Conservation (phyloP, 306 rosid species). For the Malus domestica region DNA sequence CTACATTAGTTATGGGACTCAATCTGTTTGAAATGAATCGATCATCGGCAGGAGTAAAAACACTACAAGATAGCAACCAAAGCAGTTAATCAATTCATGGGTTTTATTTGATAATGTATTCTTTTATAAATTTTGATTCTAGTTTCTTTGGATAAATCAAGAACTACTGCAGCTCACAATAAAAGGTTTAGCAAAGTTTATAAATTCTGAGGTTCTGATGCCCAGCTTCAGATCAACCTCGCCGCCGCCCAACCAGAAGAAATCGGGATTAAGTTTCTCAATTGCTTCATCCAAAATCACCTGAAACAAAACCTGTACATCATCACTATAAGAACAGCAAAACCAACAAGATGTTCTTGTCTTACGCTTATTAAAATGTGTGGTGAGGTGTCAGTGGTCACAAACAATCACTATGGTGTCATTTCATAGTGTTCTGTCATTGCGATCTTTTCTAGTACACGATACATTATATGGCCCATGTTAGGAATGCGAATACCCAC, state of each 20-base stretch:
- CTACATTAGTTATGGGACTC: not conserved
- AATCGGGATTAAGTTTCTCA: slow-evolving; percentile 68
- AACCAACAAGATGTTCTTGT: too few relatives aligned
- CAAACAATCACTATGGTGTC: not conserved
- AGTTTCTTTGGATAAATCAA: slow-evolving; percentile 24
- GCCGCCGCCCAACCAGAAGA: slow-evolving; percentile 96
- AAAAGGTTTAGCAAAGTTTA: slow-evolving; percentile 52
- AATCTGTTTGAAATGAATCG: not conserved
- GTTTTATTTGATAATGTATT: not conserved
- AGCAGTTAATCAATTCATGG: not conserved
- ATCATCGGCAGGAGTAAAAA: too few relatives aligned
- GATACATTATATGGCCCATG: not conserved
- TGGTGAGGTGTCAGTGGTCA: not conserved
- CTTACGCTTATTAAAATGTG: not conserved
- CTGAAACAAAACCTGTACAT: slow-evolving; percentile 38
- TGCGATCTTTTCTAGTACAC: not conserved
- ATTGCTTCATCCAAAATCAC: slow-evolving; percentile 87
- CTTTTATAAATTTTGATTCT: not conserved
- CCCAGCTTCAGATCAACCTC: slow-evolving; percentile 52
- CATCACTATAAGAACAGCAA: not conserved
- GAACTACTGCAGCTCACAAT: slow-evolving; percentile 53
- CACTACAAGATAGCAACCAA: not conserved
- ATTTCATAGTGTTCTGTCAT: not conserved
- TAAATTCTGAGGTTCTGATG: slow-evolving; percentile 24
- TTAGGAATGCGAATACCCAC: not conserved